Percentiles rank a stretch among this genome's conserved stretches.
phyloP scores from a whole-genome alignment of 768 basidiomycete species.

The Aureoboletus auriporus region DNA sequence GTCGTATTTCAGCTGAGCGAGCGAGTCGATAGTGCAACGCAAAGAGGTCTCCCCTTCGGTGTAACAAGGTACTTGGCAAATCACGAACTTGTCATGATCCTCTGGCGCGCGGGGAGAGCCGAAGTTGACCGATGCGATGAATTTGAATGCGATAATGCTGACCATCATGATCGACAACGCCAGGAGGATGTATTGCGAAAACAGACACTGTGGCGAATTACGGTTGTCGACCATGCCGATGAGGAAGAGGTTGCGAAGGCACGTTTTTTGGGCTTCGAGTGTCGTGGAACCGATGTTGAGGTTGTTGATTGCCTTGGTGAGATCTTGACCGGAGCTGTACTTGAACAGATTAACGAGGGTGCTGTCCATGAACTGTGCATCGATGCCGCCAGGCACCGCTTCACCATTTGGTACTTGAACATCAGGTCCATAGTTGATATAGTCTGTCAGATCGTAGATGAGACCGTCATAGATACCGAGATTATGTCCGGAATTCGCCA shows the following conservation, averaged over 20 bases:
- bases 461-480: slow-evolving; percentile 85
- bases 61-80: slow-evolving; percentile 98
- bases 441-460: slow-evolving; percentile 84
- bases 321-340: slow-evolving; percentile 67
- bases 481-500: slow-evolving; percentile 58
- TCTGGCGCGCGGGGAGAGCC: slow-evolving; percentile 77
- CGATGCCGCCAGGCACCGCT: slow-evolving; percentile 36
- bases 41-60: slow-evolving; percentile 91
- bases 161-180: slow-evolving; percentile 91
- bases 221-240: slow-evolving; percentile 92
- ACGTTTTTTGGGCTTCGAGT: slow-evolving; percentile 74
- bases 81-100: slow-evolving; percentile 95
- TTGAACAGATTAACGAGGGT: slow-evolving; percentile 72
- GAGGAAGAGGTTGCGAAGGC: slow-evolving; percentile 89
- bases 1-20: slow-evolving; percentile 93
- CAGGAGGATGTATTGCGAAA: slow-evolving; percentile 88
- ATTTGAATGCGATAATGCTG: slow-evolving; percentile 92
- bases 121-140: slow-evolving; percentile 87
- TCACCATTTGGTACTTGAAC: slow-evolving; percentile 46
- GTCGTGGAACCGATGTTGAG: slow-evolving; percentile 58
- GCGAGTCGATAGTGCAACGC: slow-evolving; percentile 85
- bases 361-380: slow-evolving; percentile 69
- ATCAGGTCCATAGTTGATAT: slow-evolving; percentile 68
- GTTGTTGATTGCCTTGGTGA: slow-evolving; percentile 69
- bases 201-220: slow-evolving; percentile 86